Evolutionary conservation across 2,329 filamentous ascomycete genomes (phyloP).

Genomic region (Fusarium domesticum): DNA sequence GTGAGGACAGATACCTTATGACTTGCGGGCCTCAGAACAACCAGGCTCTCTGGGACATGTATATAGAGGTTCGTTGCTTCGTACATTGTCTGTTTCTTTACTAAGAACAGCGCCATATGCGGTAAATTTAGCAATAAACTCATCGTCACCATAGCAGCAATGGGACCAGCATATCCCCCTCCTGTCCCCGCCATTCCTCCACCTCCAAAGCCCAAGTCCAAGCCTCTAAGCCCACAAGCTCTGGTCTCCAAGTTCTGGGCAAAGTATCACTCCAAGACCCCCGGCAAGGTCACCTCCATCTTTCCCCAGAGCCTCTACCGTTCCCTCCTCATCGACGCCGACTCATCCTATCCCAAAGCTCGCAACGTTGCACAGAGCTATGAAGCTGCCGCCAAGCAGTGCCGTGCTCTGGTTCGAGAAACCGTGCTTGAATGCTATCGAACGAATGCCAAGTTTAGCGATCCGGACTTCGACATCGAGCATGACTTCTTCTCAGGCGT

Average conservation of each 20-base stretch:
- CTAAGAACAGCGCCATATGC: neutral
- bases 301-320: constrained; percentile 42
- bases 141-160: constrained; percentile 2
- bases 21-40: neutral
- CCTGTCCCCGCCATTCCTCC: constrained; percentile 2
- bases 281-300: constrained; percentile 44
- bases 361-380: constrained; percentile 43
- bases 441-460: constrained; percentile 45
- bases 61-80: neutral
- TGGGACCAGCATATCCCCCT: constrained; percentile 9
- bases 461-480: constrained; percentile 45
- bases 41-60: neutral
- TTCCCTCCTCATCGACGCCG: constrained; percentile 23
- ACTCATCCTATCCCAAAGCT: constrained; percentile 24
- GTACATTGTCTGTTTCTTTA: neutral
- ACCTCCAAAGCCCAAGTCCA: constrained; percentile 15
- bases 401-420: constrained; percentile 39
- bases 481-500: constrained; percentile 34
- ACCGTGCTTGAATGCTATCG: constrained; percentile 42
- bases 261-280: constrained; percentile 39
- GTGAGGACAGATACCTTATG: neutral
- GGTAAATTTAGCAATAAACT: neutral
- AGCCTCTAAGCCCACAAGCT: constrained; percentile 37
- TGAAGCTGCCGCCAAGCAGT: constrained; percentile 40
- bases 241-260: constrained; percentile 42